Conservation (phyloP, 2,329 filamentous ascomycete genomes). For the Zarea fungicola region DNA sequence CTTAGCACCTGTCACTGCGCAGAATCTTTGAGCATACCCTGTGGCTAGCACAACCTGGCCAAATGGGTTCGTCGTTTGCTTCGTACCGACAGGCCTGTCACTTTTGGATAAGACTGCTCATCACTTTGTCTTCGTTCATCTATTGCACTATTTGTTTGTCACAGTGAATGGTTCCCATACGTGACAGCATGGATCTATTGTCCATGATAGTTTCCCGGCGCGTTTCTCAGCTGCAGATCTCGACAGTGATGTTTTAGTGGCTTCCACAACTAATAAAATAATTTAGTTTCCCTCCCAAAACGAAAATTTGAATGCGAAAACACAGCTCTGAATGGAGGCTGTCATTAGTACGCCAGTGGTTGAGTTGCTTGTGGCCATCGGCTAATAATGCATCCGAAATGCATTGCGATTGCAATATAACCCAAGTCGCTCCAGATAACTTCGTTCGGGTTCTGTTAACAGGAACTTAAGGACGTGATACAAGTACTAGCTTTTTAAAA, state of each 20-base stretch:
- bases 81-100: background rate
- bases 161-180: conserved; percentile 29
- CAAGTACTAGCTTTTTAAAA: conserved; percentile 10
- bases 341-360: too few species aligned
- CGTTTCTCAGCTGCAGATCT: conserved; percentile 1
- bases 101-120: background rate
- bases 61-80: background rate
- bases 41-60: conserved; percentile 14
- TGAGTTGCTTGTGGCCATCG: too few species aligned
- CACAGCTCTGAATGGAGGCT: too few species aligned
- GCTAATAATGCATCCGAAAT: too few species aligned
- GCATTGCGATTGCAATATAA: too few species aligned
- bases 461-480: background rate
- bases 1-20: conserved; percentile 16
- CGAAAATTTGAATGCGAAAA: too few species aligned
- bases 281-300: too few species aligned
- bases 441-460: background rate
- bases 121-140: background rate
- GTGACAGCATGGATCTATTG: conserved; percentile 21
- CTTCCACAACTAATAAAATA: too few species aligned
- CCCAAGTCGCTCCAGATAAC: background rate
- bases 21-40: conserved; percentile 13
- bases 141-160: conserved; percentile 6
- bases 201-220: conserved; percentile 1
- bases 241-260: too few species aligned